phyloP scores from a whole-genome alignment of 805 yeast genomes.

The Wickerhamomyces queroliae region DNA sequence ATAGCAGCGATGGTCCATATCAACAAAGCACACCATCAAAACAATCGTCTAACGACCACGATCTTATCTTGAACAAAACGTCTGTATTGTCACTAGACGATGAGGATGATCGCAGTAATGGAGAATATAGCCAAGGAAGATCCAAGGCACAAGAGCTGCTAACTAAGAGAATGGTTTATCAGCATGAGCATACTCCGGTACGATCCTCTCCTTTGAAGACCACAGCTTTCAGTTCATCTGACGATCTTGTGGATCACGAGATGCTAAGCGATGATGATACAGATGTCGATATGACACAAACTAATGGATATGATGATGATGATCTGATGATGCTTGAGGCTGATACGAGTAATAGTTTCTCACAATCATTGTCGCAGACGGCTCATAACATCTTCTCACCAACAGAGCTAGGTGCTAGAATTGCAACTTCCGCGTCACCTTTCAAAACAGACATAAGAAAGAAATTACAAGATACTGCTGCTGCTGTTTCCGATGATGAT shows the following conservation, averaged over 20 bases:
- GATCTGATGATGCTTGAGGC: neutral
- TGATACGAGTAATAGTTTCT: neutral
- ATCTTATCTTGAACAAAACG: neutral
- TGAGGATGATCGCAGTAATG: neutral
- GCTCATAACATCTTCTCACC: neutral
- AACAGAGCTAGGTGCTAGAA: neutral
- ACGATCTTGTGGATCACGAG: too few relatives aligned
- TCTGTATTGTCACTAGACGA: neutral
- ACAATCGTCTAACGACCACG: neutral
- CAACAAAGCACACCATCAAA: neutral
- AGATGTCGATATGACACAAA: too few relatives aligned
- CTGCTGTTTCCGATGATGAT: neutral
- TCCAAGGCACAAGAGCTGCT: too few relatives aligned
- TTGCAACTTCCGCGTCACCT: neutral
- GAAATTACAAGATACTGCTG: neutral
- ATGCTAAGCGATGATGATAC: neutral
- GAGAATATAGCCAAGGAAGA: neutral
- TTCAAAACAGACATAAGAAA: neutral
- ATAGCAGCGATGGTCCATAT: neutral
- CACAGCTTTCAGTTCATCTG: neutral
- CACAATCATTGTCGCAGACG: neutral
- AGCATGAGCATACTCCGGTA: neutral
- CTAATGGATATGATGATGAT: neutral
- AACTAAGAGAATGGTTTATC: too few relatives aligned
- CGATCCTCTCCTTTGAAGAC: constrained; percentile 1